Base-by-base conservation (phyloP, 495 filamentous ascomycete genomes). In the Aspergillus bertholletiae region DNA sequence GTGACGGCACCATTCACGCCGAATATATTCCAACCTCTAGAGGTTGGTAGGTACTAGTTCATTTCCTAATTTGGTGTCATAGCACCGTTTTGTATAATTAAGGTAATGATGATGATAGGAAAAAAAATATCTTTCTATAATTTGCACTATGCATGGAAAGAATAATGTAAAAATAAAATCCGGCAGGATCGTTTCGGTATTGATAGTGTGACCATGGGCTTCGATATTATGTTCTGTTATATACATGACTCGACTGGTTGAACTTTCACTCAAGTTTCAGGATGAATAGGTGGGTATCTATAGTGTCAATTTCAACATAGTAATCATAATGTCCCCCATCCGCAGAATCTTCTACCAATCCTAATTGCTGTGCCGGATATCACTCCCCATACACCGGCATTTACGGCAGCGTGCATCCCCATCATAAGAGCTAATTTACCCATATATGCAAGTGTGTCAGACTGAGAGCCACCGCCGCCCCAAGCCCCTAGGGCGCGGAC, bases 381-480 rank as follows among this genome's bases (percentile, higher is more conserved):
- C 32, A 75, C 55, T 7, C 78, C 70, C 74, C 78, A 79, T 24
- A 79, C 64, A 7, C 67, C 68, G 1, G 70, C 68, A 53, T 74
- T 71, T 18, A 79, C 52, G 6, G 69, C 74, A 54, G 70, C 60
- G 45, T 81, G 76, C 49, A 81, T 57, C 7, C 72, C 76, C 55
- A 73, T 64, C 64, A 80, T 72, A 21, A 80, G 63, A 3, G 67
- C 53, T 22, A 82, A 49, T 46, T 77, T 75, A 5, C 71, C 69
- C 47, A 68, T 66, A 49, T 80, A 82, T 7, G 72, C 68, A 17
- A 68, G 20, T 0, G 54, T 61, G 46, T 75, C 65, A n/a, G 61
- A 30, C 62, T 72, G 66, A 7, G 74, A 65, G 20, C 67, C 60
- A 17, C 75, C 69, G 11, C 76, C 74, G 41, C 71, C 67, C 77